Base-by-base conservation (phyloP, 768 basidiomycete genomes). In the Ephemerocybe angulata region DNA sequence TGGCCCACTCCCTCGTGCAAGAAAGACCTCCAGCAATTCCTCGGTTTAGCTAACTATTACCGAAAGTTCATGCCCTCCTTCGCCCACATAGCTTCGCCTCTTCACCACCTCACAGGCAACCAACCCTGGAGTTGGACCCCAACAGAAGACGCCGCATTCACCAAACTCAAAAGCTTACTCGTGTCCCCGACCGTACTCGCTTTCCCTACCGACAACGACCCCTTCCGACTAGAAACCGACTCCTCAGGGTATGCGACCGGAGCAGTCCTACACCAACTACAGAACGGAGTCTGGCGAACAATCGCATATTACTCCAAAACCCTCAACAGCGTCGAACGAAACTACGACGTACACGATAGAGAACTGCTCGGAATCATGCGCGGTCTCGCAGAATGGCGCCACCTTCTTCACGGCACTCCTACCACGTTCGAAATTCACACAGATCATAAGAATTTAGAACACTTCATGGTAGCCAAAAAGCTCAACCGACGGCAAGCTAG, bases 321-420 rank as follows among this genome's bases (percentile, higher is more conserved):
- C 5, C 52, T 78, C 0, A 61, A 46, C 7, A 22, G 53, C 0
- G 65, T 71, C 0, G 70, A 80, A 56, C 40, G 56, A 6, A 71
- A 72, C 57, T 71, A 71, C 54, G 62, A 71, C 13, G 68, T 72
- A 49, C 68, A 76, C 49, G 73, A 81, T 62, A 67, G 69, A 52
- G 77, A 81, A 62, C 50, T 79, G 4, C 64, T 79, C 8, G 72
- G 74, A 0, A 76, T 80, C 12, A 68, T 80, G 19, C n/a, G 63
- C 13, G 67, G 70, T 3, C 54, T 74, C 1, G 52, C 63, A 4
- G 60, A 65, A 25, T 76, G 70, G 70, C 38, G 61, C n/a, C 67
- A 70, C 48, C 55, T 60, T 37, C 50, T 67, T 4, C 48, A 64
- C 6, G 65, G 69, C 3, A 47, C 62, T 0, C 24, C 37, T 15